Percentiles rank a stretch among this genome's conserved stretches.
These are phyloP conservation scores for Rhodotorula sp. DNA, from an alignment of 1,284 basidiomycete genomes.

Conservation along the genomic window DNA sequence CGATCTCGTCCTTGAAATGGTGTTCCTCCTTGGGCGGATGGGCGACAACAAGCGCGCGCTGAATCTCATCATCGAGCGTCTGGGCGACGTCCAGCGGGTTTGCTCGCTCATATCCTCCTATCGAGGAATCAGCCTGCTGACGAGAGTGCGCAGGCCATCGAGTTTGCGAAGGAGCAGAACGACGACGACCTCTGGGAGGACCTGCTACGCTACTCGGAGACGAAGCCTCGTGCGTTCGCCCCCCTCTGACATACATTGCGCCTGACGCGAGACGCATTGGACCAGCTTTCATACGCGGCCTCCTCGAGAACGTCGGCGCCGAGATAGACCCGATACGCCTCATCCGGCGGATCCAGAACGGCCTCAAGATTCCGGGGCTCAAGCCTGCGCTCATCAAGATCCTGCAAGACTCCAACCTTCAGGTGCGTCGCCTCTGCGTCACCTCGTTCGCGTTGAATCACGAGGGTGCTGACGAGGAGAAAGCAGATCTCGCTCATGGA, in stretches of 20 bases:
- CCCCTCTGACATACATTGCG: neutral
- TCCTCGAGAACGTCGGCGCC: slow-evolving; percentile 88
- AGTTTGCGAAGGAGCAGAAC: slow-evolving; percentile 96
- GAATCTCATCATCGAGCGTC: slow-evolving; percentile 89
- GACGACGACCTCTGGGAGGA: slow-evolving; percentile 99
- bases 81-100: slow-evolving; percentile 87
- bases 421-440: slow-evolving; percentile 49
- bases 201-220: slow-evolving; percentile 89
- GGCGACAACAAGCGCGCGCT: slow-evolving; percentile 95
- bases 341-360: slow-evolving; percentile 91
- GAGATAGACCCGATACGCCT: slow-evolving; percentile 91
- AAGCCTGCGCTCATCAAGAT: slow-evolving; percentile 96
- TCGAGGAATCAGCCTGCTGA: too few relatives aligned
- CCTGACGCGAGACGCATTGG: neutral
- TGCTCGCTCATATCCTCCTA: neutral
- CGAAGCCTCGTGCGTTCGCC: slow-evolving; percentile 68
- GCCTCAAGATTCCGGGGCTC: slow-evolving; percentile 91
- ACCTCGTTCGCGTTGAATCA: too few relatives aligned
- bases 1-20: slow-evolving; percentile 93
- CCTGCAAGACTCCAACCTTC: slow-evolving; percentile 88
- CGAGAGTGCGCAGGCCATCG: slow-evolving; percentile 59
- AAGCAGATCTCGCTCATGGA: slow-evolving; percentile 73
- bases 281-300: slow-evolving; percentile 85
- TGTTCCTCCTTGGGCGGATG: slow-evolving; percentile 95
- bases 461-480: neutral